These are phyloP conservation scores for Sugiyamaella castrensis DNA, from an alignment of 1,139 yeast species.

Conservation along the genomic window DNA sequence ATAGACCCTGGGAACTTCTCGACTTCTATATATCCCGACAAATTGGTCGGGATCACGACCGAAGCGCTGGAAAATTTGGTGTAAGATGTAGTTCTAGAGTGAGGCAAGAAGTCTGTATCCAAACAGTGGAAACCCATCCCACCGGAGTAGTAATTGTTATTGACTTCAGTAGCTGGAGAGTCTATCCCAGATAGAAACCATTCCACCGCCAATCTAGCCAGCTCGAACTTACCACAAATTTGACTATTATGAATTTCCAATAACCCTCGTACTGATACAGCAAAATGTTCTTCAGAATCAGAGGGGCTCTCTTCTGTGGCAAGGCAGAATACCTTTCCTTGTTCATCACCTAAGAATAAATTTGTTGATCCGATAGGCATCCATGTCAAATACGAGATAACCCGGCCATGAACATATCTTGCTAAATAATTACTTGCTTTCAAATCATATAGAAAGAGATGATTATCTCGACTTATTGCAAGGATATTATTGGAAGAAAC, in stretches of 20 bases:
- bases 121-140: no score
- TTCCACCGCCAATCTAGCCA: no score
- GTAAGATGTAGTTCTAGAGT: no score
- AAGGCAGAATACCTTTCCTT: conserved; percentile 1
- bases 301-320: background rate
- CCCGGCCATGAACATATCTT: conserved; percentile 2
- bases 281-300: background rate
- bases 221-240: conserved; percentile 11
- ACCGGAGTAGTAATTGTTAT: no score
- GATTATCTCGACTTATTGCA: background rate
- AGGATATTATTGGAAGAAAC: conserved; percentile 4
- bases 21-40: no score
- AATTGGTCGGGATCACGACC: no score
- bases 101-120: no score
- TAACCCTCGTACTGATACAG: background rate
- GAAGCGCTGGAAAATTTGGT: no score
- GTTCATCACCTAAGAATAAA: conserved; percentile 6
- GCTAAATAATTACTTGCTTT: background rate
- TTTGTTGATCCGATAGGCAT: background rate
- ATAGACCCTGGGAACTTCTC: background rate
- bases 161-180: no score
- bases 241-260: conserved; percentile 10
- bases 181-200: no score
- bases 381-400: conserved; percentile 4
- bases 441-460: background rate